Conservation (phyloP, 1,284 basidiomycete genomes). For the Marasmius oreades region DNA sequence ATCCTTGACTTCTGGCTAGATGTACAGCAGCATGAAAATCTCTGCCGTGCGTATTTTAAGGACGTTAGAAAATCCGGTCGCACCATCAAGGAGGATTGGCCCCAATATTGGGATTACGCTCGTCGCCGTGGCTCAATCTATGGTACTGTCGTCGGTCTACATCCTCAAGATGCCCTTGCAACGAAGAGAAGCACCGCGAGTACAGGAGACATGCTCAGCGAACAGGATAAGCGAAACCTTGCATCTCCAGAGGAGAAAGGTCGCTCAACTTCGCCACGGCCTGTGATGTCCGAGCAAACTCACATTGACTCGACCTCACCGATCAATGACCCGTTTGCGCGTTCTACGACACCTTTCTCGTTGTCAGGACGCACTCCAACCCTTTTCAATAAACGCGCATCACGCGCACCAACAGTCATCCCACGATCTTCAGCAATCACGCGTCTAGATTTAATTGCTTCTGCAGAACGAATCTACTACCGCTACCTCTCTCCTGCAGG, state of each 20-base stretch:
- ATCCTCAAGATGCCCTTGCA: conserved; percentile 38
- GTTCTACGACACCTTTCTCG: conserved; percentile 78
- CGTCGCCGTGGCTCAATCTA: conserved; percentile 86
- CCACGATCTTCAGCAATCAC: conserved; percentile 89
- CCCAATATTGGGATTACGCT: conserved; percentile 92
- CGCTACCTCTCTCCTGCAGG: conserved; percentile 82
- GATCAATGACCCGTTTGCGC: conserved; percentile 39
- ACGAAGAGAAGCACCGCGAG: conserved; percentile 75
- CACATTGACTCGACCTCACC: conserved; percentile 50
- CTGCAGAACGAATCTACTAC: conserved; percentile 93
- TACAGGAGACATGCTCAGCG: conserved; percentile 61
- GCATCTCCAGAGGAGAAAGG: conserved; percentile 45
- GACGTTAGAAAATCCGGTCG: conserved; percentile 93
- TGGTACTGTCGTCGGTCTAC: conserved; percentile 82
- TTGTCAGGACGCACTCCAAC: conserved; percentile 69
- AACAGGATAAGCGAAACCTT: conserved; percentile 62
- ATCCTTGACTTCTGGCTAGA: conserved; percentile 98
- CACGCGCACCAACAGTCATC: conserved; percentile 83
- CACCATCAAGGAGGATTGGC: conserved; percentile 94
- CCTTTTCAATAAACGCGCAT: conserved; percentile 69
- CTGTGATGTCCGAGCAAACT: conserved; percentile 42
- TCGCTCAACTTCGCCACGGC: conserved; percentile 50
- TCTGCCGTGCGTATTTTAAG: conserved; percentile 98
- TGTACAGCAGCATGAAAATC: conserved; percentile 97
- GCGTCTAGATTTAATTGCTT: conserved; percentile 84